phyloP scores from a whole-genome alignment of 208 protist species.

The Acanthamoeba rhysodes region DNA sequence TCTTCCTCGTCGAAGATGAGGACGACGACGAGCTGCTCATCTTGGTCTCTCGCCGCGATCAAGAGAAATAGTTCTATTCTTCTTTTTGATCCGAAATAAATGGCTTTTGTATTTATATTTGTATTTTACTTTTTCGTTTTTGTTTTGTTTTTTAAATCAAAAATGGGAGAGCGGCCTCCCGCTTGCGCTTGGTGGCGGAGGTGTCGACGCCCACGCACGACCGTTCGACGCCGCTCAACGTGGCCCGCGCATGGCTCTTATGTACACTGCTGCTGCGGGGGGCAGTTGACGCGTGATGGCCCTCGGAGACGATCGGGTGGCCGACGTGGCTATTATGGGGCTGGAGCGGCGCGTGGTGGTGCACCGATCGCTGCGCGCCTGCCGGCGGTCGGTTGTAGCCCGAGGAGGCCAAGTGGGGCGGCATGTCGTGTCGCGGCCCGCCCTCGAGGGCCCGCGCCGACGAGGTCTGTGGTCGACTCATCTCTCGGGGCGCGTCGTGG shows the following conservation, averaged over 20 bases:
- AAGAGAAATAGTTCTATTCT: not conserved
- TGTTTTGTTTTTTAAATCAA: not conserved
- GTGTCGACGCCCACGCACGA: not conserved
- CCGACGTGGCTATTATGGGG: too few species aligned
- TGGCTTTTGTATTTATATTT: too few species aligned
- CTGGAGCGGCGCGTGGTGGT: not conserved
- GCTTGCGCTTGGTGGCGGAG: not conserved
- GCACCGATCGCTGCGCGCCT: not conserved
- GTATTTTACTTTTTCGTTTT: too few species aligned
- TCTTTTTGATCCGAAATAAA: not conserved
- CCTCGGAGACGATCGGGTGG: not conserved
- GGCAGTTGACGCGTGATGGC: too few species aligned
- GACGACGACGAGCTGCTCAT: not conserved
- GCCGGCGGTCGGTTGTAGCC: not conserved
- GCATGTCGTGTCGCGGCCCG: not conserved
- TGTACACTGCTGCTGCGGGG: not conserved
- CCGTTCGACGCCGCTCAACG: not conserved
- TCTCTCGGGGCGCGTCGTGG: not conserved
- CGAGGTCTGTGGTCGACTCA: not conserved
- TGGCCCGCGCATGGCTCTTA: not conserved
- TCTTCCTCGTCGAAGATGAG: not conserved
- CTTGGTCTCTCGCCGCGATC: not conserved
- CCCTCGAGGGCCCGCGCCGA: too few species aligned
- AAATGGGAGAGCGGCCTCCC: not conserved
- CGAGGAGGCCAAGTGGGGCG: not conserved